These are phyloP conservation scores for Acacia crassicarpa DNA, from an alignment of 306 rosid genomes.

Conservation along the genomic window DNA sequence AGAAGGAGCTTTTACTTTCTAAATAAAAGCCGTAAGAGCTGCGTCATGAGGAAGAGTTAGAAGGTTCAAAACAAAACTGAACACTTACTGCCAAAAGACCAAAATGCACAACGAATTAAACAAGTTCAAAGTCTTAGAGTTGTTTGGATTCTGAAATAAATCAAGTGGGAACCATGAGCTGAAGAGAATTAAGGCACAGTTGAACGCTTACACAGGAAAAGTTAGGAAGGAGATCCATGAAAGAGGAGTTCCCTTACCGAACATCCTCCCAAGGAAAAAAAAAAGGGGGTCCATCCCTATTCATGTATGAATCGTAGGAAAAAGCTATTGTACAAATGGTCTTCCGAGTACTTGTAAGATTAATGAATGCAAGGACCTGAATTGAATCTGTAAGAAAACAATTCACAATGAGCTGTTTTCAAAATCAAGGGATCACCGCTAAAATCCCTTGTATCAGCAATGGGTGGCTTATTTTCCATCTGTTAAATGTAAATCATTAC, in stretches of 20 bases:
- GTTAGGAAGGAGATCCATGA: not conserved
- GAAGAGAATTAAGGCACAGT: not conserved
- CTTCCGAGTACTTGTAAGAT: not conserved
- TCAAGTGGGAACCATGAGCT: not conserved
- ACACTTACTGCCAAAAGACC: not conserved
- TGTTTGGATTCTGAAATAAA: not conserved
- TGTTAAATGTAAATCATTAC: not conserved
- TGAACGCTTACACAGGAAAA: not conserved
- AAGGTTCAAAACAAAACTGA: not conserved
- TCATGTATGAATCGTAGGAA: not conserved
- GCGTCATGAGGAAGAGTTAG: not conserved
- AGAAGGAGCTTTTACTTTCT: not conserved
- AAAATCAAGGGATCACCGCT: conserved; percentile 11
- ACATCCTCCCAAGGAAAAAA: not conserved
- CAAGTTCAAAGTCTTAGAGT: not conserved
- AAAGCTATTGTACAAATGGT: not conserved
- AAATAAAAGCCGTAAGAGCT: not conserved
- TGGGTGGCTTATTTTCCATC: not conserved
- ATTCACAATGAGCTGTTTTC: not conserved
- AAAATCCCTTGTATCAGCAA: not conserved
- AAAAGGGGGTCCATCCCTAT: not conserved
- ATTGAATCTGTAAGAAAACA: not conserved
- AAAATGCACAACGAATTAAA: not conserved
- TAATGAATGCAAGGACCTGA: conserved; percentile 4
- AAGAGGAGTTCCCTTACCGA: not conserved